Percentiles rank a stretch among this genome's conserved stretches.
phyloP scores from a whole-genome alignment of 768 basidiomycete species.

The Leucocoprinus birnbaumii region DNA sequence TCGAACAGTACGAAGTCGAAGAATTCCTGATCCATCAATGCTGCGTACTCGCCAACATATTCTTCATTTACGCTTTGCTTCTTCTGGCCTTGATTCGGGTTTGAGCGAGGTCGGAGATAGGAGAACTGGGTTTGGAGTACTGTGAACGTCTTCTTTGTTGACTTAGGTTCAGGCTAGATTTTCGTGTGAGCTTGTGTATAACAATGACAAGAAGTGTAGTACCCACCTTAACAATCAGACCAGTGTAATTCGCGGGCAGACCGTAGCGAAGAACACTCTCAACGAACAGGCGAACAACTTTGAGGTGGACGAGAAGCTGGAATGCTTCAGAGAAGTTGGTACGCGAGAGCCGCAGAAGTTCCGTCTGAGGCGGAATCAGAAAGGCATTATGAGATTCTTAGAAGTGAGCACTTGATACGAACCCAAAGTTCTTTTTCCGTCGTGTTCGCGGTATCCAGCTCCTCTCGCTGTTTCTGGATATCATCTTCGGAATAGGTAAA shows the following conservation, averaged over 20 bases:
- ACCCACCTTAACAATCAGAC: slow-evolving; percentile 73
- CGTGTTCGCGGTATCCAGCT: slow-evolving; percentile 71
- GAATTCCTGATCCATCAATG: slow-evolving; percentile 92
- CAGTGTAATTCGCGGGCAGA: slow-evolving; percentile 87
- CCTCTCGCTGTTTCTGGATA: slow-evolving; percentile 75
- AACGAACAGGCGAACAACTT: slow-evolving; percentile 86
- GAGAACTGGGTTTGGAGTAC: slow-evolving; percentile 74
- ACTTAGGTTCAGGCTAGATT: slow-evolving; percentile 80
- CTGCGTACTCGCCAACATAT: slow-evolving; percentile 88
- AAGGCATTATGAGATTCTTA: background rate
- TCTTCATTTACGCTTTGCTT: slow-evolving; percentile 52
- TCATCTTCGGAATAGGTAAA: slow-evolving; percentile 87
- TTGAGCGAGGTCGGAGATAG: slow-evolving; percentile 75
- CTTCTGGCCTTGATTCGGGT: slow-evolving; percentile 42
- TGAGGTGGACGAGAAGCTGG: slow-evolving; percentile 91
- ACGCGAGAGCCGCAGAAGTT: slow-evolving; percentile 83
- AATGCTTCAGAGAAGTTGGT: slow-evolving; percentile 98
- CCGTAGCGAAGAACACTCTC: slow-evolving; percentile 97
- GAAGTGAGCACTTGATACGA: slow-evolving; percentile 20
- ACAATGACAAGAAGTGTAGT: background rate
- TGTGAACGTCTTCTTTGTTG: slow-evolving; percentile 73
- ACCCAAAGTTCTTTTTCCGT: slow-evolving; percentile 99
- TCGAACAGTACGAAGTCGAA: slow-evolving; percentile 95
- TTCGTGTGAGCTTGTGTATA: background rate
- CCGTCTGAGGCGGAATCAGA: slow-evolving; percentile 55